A percentile compares a stretch with the other conserved stretches of the same genome.
phyloP scores from a whole-genome alignment of 768 basidiomycete genomes.

The Lentinula sp. region DNA sequence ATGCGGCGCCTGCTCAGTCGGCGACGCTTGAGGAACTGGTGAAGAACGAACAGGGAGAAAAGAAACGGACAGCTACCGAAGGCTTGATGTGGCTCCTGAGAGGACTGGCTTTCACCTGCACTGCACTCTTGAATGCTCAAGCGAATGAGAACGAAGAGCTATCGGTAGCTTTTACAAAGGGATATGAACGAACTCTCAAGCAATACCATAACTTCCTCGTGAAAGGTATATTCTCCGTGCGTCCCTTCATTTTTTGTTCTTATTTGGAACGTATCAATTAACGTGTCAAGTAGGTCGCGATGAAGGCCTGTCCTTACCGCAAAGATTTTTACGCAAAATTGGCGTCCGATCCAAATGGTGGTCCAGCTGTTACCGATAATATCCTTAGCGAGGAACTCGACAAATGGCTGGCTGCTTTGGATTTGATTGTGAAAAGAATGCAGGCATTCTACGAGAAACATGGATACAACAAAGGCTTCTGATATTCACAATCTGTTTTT shows the following conservation, averaged over 20 bases:
- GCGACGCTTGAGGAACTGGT: constrained; percentile 81
- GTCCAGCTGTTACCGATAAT: constrained; percentile 35
- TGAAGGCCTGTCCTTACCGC: constrained; percentile 65
- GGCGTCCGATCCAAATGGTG: constrained; percentile 51
- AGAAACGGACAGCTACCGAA: constrained; percentile 85
- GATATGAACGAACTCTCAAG: constrained; percentile 81
- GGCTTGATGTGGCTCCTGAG: constrained; percentile 93
- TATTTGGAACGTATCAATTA: neutral
- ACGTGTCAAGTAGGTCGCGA: constrained; percentile 38
- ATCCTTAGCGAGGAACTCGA: constrained; percentile 52
- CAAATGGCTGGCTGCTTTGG: constrained; percentile 63
- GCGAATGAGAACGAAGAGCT: constrained; percentile 62
- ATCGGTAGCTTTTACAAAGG: constrained; percentile 63
- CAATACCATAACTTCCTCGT: constrained; percentile 79
- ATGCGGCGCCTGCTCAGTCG: constrained; percentile 57
- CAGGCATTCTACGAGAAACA: constrained; percentile 58
- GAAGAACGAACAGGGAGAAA: constrained; percentile 77
- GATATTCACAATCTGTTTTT: constrained; percentile 1
- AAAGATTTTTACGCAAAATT: constrained; percentile 65
- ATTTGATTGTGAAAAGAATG: constrained; percentile 47
- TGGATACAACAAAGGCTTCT: constrained; percentile 48
- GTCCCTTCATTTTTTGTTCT: constrained; percentile 21
- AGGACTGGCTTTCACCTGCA: constrained; percentile 85
- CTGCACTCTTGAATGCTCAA: constrained; percentile 69
- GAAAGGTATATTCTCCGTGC: constrained; percentile 49